Evolutionary conservation across 2,329 filamentous ascomycete genomes (phyloP).

Genomic region (Diaporthe sp.): DNA sequence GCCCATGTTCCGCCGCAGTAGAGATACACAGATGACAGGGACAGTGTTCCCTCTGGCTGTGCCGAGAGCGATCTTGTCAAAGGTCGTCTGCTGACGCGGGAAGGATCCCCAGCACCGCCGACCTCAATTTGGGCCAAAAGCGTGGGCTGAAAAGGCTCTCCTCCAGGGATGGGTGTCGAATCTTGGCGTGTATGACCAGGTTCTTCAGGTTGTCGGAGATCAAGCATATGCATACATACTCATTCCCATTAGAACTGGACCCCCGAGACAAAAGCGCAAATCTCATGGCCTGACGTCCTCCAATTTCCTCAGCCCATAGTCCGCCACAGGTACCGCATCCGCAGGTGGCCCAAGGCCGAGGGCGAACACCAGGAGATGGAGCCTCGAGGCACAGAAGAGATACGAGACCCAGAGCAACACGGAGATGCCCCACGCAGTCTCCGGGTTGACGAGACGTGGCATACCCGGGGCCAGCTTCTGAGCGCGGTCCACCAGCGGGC

Average conservation of each 20-base stretch:
- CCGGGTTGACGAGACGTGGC: constrained; percentile 41
- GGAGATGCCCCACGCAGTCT: constrained; percentile 43
- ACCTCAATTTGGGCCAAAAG: background rate
- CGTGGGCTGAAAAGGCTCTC: background rate
- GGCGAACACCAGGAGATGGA: background rate
- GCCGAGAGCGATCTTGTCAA: background rate
- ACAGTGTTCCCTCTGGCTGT: background rate
- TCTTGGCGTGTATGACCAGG: background rate
- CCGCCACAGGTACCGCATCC: constrained; percentile 17
- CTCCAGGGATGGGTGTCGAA: background rate
- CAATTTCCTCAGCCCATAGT: constrained; percentile 17
- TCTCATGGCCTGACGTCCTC: background rate
- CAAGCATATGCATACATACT: background rate
- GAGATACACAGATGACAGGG: background rate
- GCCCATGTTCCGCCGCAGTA: background rate
- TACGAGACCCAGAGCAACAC: constrained; percentile 36
- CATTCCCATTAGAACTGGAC: background rate
- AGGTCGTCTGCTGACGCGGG: background rate
- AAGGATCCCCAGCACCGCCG: background rate
- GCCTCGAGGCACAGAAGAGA: background rate
- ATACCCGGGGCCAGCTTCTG: constrained; percentile 48
- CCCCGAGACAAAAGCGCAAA: too few species aligned
- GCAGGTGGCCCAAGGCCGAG: constrained; percentile 28
- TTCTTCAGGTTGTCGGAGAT: background rate
- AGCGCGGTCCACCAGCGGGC: constrained; percentile 49